Percentiles rank a stretch among this genome's conserved stretches.
Evolutionary conservation across 768 basidiomycete species (phyloP).

Genomic region (Boletus pseudo-olivaceus): DNA sequence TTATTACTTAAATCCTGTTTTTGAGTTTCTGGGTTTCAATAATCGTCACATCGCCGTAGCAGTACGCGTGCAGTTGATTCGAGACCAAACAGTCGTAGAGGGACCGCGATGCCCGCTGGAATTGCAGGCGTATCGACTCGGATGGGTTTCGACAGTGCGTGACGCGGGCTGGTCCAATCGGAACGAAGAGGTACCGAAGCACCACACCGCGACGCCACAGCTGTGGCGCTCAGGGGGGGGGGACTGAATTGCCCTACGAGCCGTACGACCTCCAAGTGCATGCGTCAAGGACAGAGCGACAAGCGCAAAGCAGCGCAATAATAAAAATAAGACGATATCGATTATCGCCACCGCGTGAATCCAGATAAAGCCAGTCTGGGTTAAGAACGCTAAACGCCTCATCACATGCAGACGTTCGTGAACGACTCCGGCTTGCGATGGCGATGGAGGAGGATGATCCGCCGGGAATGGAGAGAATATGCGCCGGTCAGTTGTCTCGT

Average conservation of each 20-base stretch:
- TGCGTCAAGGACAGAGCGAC: too few relatives aligned
- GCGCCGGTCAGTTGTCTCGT: background rate
- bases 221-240: background rate
- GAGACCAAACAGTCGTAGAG: too few relatives aligned
- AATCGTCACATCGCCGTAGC: background rate
- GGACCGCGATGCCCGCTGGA: background rate
- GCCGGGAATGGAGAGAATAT: conserved; percentile 2
- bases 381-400: background rate
- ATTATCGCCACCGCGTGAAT: background rate
- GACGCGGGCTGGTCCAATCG: background rate
- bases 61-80: background rate
- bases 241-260: background rate
- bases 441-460: too few relatives aligned
- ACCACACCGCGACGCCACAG: background rate
- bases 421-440: too few relatives aligned
- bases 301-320: background rate
- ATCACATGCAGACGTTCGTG: background rate
- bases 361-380: background rate
- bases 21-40: conserved; percentile 8
- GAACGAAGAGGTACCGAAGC: background rate
- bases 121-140: background rate
- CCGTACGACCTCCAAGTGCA: background rate
- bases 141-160: too few relatives aligned
- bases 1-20: conserved; percentile 2
- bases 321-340: background rate